Base-by-base conservation (phyloP, 768 basidiomycete species). In the Sutorius australiensis region DNA sequence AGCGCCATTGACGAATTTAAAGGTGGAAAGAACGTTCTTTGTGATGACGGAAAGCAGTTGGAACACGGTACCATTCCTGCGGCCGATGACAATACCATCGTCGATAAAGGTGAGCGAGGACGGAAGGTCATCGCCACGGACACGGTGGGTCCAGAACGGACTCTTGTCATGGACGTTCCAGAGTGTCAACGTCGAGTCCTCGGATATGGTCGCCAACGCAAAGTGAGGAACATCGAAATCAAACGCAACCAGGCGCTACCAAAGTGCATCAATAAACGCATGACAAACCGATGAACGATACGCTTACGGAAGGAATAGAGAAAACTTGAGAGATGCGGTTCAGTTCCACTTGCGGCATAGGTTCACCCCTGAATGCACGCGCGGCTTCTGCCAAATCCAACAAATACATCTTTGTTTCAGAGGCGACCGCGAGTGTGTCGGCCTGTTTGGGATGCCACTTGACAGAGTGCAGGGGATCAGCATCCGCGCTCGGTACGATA, bases 361-460 rank as follows among this genome's bases (percentile, higher is more conserved):
- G 80, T 58, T 87, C 83, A 34, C 82, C 83, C 43, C 79, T 78
- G 55, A 84, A 80, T 38, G 75, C 75, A 54, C 80, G 78, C 16
- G 80, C 77, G 54, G 82, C 86, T 24, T 81, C 77, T 1, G 77
- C 72, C 51, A 93, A 70, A 67, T 93, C 88, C 63, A 92, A 77
- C 37, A 92, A 72, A 69, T 85, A 90, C 61, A 92, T 77, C 60
- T 81, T 84, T 51, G 77, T 81, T 58, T 86, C 84, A 0, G 88
- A 89, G 17, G 90, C 90, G n/a, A 92, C 84, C 4, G 90, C 91
- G 40, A 92, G 75, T 10, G 81, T 84, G 64, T 90, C 86, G 3
- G 81, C 77, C 51, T 92, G 84, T 66, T 87, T 89, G 12, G 90
- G 87, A 60, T 93, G 88, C 91, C 91, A 92, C 66, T 92, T 92